Evolutionary conservation across 192 early-diverging fungal species (phyloP).

Genomic region (Spinellus fusiger): DNA sequence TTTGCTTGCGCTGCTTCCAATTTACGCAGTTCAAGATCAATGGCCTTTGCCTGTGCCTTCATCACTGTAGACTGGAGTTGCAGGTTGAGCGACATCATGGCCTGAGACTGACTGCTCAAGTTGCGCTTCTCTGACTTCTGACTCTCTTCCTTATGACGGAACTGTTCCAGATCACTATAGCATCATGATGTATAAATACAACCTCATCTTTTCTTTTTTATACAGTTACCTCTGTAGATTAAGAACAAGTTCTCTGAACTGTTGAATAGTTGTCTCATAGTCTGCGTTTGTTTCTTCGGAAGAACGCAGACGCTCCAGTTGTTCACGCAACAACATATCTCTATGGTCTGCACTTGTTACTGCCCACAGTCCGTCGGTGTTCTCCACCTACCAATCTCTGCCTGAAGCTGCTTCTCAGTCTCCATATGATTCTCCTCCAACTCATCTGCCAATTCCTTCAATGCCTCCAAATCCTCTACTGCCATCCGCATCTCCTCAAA

Average conservation of each 20-base stretch:
- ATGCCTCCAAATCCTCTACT: conserved; percentile 84
- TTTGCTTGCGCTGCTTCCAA: conserved; percentile 81
- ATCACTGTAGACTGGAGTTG: conserved; percentile 74
- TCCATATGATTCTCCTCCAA: conserved; percentile 90
- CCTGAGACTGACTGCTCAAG: conserved; percentile 67
- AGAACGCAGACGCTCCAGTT: conserved; percentile 48
- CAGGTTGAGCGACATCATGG: conserved; percentile 73
- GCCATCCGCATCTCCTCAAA: conserved; percentile 71
- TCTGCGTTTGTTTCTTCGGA: conserved; percentile 81
- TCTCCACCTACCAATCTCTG: conserved; percentile 59
- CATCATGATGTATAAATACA: neutral
- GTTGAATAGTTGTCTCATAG: conserved; percentile 77
- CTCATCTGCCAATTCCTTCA: conserved; percentile 88
- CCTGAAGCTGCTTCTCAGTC: conserved; percentile 77
- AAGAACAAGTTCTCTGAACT: conserved; percentile 79
- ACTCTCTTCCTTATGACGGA: conserved; percentile 61
- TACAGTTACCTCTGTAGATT: conserved; percentile 59
- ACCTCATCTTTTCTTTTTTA: neutral
- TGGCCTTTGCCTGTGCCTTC: conserved; percentile 82
- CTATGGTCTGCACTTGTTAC: conserved; percentile 42
- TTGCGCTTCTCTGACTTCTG: conserved; percentile 50
- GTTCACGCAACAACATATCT: conserved; percentile 60
- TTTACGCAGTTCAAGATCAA: conserved; percentile 86
- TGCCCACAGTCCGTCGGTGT: neutral
- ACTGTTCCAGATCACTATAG: conserved; percentile 58